These are phyloP conservation scores for Xylaria acuta DNA, from an alignment of 495 filamentous ascomycete species.

Conservation along the genomic window DNA sequence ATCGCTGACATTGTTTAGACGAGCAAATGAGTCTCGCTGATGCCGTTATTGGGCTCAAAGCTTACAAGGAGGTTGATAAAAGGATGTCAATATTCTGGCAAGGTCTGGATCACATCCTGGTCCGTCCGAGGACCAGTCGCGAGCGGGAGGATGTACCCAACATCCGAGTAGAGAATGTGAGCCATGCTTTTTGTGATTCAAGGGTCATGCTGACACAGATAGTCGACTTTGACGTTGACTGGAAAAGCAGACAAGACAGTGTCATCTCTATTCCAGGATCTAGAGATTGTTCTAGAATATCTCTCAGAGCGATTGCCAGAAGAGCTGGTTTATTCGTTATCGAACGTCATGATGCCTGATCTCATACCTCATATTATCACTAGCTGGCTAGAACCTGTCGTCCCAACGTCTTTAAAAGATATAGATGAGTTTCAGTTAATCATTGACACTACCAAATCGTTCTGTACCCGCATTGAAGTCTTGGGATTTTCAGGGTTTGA, in stretches of 20 bases:
- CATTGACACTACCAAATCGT: conserved; percentile 63
- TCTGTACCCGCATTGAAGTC: conserved; percentile 66
- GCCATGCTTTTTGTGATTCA: conserved; percentile 7
- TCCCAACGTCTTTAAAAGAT: conserved; percentile 74
- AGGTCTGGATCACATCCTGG: conserved; percentile 54
- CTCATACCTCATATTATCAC: conserved; percentile 70
- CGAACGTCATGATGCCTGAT: conserved; percentile 68
- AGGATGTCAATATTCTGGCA: conserved; percentile 59
- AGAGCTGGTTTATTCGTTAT: conserved; percentile 66
- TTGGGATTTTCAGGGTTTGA: conserved; percentile 72
- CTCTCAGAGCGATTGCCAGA: conserved; percentile 68
- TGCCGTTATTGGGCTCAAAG: conserved; percentile 55
- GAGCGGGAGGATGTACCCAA: conserved; percentile 35
- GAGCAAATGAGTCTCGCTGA: conserved; percentile 54
- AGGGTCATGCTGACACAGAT: conserved; percentile 31
- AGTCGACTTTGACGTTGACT: conserved; percentile 43
- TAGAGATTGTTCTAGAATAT: conserved; percentile 68
- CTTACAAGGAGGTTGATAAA: conserved; percentile 59
- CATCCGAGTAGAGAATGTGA: conserved; percentile 51
- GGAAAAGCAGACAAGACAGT: conserved; percentile 48
- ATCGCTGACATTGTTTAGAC: conserved; percentile 45
- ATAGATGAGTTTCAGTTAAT: conserved; percentile 72
- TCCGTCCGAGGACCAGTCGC: conserved; percentile 57
- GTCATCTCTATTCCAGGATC: conserved; percentile 61
- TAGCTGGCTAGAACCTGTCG: conserved; percentile 73